Base-by-base conservation (phyloP, 345 rosid genomes). In the Balakata baccata region DNA sequence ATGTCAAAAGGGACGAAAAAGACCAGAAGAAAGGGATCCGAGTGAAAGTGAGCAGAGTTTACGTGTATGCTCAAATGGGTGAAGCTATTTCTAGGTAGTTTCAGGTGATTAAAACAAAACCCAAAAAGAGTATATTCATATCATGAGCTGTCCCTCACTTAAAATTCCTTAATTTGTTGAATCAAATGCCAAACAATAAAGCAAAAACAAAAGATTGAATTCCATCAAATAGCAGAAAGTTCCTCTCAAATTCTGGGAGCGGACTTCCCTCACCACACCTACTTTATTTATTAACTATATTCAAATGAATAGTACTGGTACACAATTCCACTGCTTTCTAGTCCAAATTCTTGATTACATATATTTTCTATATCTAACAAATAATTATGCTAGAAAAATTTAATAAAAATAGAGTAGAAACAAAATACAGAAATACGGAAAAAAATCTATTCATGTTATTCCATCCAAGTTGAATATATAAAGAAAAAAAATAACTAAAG, bases 171-270 rank as follows among this genome's bases (percentile, higher is more conserved):
- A n/a, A n/a, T n/a, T 43, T 49, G 34, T 58, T 39, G 50, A 64
- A 34, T 60, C 39, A 3, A 52, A 71, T 57, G 14, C 9, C 8
- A 43, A 43, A 29, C 34, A 43, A 45, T 49, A 43, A 68, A 75
- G 47, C 25, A 72, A 66, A 66, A 11, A 29, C 34, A 34, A 34
- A 62, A 74, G 22, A 49, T 18, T 47, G 22, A 25, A 22, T 25
- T 23, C 23, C 57, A 5, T 6, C 18, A 68, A 51, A 68, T 14
- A 22, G 68, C 61, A 60, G 45, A 22, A 73, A 46, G 43, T 18
- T 46, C 70, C 25, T 65, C 43, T 43, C 1, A 61, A 75, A 82
- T 79, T 68, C 83, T 79, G 79, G 78, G 69, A 74, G 75, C 77
- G 60, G 69, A 76, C 29, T 54, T 47, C 38, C 60, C n/a, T 25